These are phyloP conservation scores for Emergomyces pasteurianus DNA, from an alignment of 2,329 filamentous ascomycete species.

Conservation along the genomic window DNA sequence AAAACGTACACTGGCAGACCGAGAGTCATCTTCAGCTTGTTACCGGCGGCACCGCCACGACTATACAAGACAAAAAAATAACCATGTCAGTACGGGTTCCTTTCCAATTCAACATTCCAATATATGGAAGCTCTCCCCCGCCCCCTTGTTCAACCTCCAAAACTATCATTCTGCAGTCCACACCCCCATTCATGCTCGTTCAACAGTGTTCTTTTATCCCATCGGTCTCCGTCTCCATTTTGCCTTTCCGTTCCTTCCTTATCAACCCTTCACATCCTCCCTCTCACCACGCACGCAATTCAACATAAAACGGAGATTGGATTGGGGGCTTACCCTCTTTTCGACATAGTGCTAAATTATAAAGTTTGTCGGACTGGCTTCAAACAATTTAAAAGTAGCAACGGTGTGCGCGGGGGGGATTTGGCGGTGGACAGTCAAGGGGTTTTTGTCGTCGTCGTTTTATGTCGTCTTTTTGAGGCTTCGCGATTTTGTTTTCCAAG, in stretches of 20 bases:
- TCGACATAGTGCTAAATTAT: conserved; percentile 39
- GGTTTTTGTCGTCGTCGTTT: conserved; percentile 3
- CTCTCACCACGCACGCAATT: background rate
- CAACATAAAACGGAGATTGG: background rate
- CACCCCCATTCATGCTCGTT: background rate
- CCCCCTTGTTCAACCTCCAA: background rate
- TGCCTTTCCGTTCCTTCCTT: background rate
- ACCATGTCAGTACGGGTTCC: conserved; percentile 12
- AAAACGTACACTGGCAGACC: conserved; percentile 95
- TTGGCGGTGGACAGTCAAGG: background rate
- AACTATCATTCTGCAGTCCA: background rate
- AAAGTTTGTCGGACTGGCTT: conserved; percentile 21
- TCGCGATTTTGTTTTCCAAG: conserved; percentile 4
- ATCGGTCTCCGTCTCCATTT: background rate
- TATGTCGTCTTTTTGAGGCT: conserved; percentile 8
- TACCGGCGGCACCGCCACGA: conserved; percentile 84
- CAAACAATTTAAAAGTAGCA: conserved; percentile 26
- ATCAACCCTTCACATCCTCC: background rate
- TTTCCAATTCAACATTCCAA: background rate
- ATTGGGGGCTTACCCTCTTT: conserved; percentile 34
- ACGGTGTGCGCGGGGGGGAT: conserved; percentile 18
- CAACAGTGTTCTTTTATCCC: background rate
- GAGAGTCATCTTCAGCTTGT: conserved; percentile 99
- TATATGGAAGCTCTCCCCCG: background rate
- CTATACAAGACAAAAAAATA: conserved; percentile 27